Evolutionary conservation across 1,284 basidiomycete species (phyloP), one percentile per base, ranked within the genome.

Genomic region (Ceratobasidium sp.): DNA sequence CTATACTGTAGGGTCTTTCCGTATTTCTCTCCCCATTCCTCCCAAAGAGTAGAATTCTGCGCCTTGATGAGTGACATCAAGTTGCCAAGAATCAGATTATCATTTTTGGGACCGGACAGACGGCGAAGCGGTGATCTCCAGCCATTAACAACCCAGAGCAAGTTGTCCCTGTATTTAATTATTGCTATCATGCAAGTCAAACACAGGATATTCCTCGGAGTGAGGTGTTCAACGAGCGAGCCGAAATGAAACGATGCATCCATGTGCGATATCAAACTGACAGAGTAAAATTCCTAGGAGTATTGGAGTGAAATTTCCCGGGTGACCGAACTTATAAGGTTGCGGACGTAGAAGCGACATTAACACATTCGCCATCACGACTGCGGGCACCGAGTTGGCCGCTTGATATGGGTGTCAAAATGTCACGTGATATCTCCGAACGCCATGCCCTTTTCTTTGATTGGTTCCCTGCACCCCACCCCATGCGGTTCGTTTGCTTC

Each of bases 1-100:
- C 75, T 33, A 53, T 55, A 79, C 18, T 49, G 49, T 13, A 80
- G 18, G 10, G 70, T 78, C 28, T 64, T 73, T 10, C 79, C 79
- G 40, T 78, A 77, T 51, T 77, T 56, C 46, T 67, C 61, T 33
- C 51, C 42, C 77, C 77, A 78, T 18, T 61, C 55, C 33, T 77
- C 68, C 28, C 55, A 67, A 0, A 80, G 33, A 2, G 5, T 55
- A 0, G 58, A 18, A 4, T 53, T 53, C 39, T 64, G 60, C 56
- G 18, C 23, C 12, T 49, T 51, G 56, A 67, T 0, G 26, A 80
- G 39, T 20, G 39, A 69, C 9, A 64, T 7, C 40, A 75, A 55
- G 42, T 80, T 58, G 4, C 79, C 79, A 18, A 77, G 51, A 33
- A 80, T n/a, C 5, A 49, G 20, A 55, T 46, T 49, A 3, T 69